Evolutionary conservation across 768 basidiomycete genomes (phyloP).

Genomic region (Kwoniella botswanensis): DNA sequence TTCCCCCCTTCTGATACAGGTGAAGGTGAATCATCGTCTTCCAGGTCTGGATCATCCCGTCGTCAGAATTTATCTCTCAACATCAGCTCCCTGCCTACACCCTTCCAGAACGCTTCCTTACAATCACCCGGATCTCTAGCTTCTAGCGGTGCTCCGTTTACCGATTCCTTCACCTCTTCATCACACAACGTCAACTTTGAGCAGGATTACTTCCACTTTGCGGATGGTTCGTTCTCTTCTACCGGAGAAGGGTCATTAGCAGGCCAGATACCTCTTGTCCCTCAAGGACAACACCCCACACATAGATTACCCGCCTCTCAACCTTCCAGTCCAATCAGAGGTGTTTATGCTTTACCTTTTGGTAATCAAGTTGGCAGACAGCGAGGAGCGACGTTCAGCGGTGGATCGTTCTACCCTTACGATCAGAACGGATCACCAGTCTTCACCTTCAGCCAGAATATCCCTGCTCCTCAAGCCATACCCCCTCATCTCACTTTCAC

Average conservation of each 20-base stretch:
- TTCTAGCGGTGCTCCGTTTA: constrained; percentile 40
- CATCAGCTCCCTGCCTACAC: constrained; percentile 35
- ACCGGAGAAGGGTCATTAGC: constrained; percentile 30
- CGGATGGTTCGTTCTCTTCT: constrained; percentile 34
- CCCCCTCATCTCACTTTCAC: constrained; percentile 48
- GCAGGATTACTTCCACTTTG: constrained; percentile 48
- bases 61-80: constrained; percentile 45
- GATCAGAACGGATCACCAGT: constrained; percentile 34
- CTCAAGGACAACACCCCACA: constrained; percentile 23
- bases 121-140: constrained; percentile 41
- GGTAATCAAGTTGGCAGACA: constrained; percentile 42
- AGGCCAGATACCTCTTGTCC: constrained; percentile 10
- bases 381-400: constrained; percentile 54
- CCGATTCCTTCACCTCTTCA: constrained; percentile 36
- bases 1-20: constrained; percentile 42
- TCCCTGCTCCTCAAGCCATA: constrained; percentile 33
- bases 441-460: constrained; percentile 22
- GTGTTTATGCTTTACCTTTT: constrained; percentile 43
- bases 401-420: constrained; percentile 36
- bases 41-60: constrained; percentile 41
- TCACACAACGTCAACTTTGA: constrained; percentile 32
- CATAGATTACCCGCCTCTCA: constrained; percentile 53
- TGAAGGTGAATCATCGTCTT: constrained; percentile 29
- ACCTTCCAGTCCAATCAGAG: constrained; percentile 48
- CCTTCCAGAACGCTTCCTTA: constrained; percentile 24